These are phyloP conservation scores for Saitozyma sp. DNA, from an alignment of 768 basidiomycete species.

Conservation along the genomic window DNA sequence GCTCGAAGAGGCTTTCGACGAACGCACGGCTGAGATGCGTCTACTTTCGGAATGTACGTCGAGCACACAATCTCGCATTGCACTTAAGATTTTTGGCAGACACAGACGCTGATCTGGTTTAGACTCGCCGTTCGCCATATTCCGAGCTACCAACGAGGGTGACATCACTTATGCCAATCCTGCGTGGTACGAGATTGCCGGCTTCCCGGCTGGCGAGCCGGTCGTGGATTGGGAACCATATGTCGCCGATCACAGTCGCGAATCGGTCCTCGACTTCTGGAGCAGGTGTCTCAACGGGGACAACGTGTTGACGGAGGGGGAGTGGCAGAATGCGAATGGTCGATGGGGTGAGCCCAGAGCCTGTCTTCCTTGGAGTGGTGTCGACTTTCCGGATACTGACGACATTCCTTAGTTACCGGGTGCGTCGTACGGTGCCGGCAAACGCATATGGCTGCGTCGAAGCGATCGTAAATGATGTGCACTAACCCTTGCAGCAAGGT, in stretches of 20 bases:
- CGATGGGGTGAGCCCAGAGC: conserved; percentile 28
- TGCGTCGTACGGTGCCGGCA: background rate
- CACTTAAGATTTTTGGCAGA: too few relatives aligned
- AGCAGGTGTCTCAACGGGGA: conserved; percentile 12
- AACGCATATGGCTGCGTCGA: background rate
- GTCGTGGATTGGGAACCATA: conserved; percentile 23
- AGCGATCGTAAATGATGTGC: background rate
- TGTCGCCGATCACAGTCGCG: conserved; percentile 14
- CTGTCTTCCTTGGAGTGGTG: too few relatives aligned
- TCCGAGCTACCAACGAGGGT: conserved; percentile 32
- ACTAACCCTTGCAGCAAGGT: conserved; percentile 15
- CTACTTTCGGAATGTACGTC: conserved; percentile 44
- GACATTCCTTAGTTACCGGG: conserved; percentile 7
- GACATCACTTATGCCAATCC: conserved; percentile 31
- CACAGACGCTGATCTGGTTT: background rate
- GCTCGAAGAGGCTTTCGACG: conserved; percentile 42
- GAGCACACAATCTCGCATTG: too few relatives aligned
- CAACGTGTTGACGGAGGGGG: conserved; percentile 6
- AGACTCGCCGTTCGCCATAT: conserved; percentile 50
- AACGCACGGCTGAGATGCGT: conserved; percentile 45
- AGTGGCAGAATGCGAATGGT: conserved; percentile 36
- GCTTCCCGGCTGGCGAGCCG: conserved; percentile 21
- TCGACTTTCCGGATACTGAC: too few relatives aligned
- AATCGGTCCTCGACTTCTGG: conserved; percentile 17
- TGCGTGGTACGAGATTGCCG: conserved; percentile 35